These are phyloP conservation scores for Cytospora piceae DNA, from an alignment of 2,329 filamentous ascomycete species.

Conservation along the genomic window DNA sequence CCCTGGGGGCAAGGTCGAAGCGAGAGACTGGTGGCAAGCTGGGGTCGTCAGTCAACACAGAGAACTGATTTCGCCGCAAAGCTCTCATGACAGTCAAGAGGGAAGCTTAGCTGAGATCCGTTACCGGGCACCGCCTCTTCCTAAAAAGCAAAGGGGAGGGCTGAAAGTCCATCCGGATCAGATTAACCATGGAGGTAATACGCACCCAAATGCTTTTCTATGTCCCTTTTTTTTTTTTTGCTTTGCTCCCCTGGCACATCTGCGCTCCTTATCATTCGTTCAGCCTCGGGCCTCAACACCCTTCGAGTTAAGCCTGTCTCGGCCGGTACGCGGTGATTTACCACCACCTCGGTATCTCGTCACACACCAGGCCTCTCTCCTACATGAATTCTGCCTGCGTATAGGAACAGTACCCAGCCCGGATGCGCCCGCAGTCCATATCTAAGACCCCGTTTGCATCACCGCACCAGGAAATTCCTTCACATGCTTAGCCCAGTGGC, in stretches of 20 bases:
- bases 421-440: slow-evolving; percentile 4
- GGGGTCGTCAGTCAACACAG: slow-evolving; percentile 8
- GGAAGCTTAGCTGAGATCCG: slow-evolving; percentile 16
- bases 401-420: slow-evolving; percentile 12
- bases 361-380: slow-evolving; percentile 19
- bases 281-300: slow-evolving; percentile 6
- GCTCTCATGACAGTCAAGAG: slow-evolving; percentile 7
- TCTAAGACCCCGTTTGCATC: slow-evolving; percentile 20
- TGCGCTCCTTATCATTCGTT: not conserved
- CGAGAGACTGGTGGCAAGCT: slow-evolving; percentile 16
- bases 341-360: slow-evolving; percentile 27
- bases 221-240: slow-evolving; percentile 14
- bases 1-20: slow-evolving; percentile 13
- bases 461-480: slow-evolving; percentile 10
- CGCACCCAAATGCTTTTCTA: slow-evolving; percentile 1
- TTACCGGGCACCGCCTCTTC: not conserved
- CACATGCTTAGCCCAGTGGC: slow-evolving; percentile 27
- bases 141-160: not conserved
- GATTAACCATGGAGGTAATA: slow-evolving; percentile 29
- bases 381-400: not conserved
- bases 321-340: slow-evolving; percentile 20
- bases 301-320: slow-evolving; percentile 26
- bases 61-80: not conserved
- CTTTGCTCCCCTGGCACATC: slow-evolving; percentile 12
- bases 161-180: slow-evolving; percentile 17